Percentiles rank a stretch among this genome's conserved stretches.
Evolutionary conservation across 202 grass and related monocot species (phyloP).

Genomic region (Setaria viridis): DNA sequence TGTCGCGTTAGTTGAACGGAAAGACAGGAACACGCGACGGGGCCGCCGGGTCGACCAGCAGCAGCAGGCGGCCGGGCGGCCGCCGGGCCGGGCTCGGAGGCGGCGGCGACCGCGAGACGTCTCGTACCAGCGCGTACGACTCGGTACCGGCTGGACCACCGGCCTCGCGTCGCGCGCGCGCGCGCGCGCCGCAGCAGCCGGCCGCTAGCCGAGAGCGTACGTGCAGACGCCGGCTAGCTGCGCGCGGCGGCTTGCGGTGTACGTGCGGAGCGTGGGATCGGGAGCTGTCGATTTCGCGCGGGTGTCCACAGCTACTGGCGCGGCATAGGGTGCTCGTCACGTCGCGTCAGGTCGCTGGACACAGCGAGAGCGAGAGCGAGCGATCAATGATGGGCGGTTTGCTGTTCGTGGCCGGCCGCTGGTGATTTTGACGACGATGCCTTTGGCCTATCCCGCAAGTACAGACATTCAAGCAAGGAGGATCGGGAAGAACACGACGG

Average conservation of each 20-base stretch:
- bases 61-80: no score
- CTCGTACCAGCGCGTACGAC: neutral
- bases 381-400: conserved; percentile 22
- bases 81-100: neutral
- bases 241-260: neutral
- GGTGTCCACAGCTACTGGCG: neutral
- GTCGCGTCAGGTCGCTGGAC: conserved; percentile 2
- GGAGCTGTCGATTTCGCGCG: neutral
- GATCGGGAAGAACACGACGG: no score
- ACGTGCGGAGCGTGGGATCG: neutral
- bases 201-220: neutral
- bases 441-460: no score
- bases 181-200: neutral
- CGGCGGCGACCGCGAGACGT: neutral
- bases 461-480: no score
- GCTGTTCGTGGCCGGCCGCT: neutral
- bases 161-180: no score
- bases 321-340: neutral
- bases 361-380: neutral
- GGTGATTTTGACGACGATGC: neutral
- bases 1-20: conserved; percentile 46
- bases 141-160: conserved; percentile 4
- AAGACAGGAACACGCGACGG: neutral
- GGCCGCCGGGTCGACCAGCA: neutral
- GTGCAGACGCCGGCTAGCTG: neutral